phyloP scores from a whole-genome alignment of 2,329 filamentous ascomycete genomes.

The Blastomyces emzantsi region DNA sequence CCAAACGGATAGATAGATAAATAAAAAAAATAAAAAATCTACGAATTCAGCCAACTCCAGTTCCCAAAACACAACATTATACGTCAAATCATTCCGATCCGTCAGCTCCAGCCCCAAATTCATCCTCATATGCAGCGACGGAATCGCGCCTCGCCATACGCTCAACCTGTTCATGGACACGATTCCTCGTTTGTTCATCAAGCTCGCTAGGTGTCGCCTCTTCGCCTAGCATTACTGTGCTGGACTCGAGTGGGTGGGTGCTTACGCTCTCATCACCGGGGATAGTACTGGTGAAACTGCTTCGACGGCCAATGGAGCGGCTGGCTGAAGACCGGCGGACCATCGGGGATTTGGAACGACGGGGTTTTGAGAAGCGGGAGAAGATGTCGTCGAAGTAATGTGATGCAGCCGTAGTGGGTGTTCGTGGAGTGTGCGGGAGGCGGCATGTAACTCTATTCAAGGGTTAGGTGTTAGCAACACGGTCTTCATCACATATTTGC shows the following conservation, averaged over 20 bases:
- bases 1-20: too few species aligned
- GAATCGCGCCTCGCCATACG: constrained; percentile 55
- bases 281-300: constrained; percentile 55
- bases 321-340: constrained; percentile 72
- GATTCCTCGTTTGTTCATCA: constrained; percentile 65
- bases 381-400: constrained; percentile 96
- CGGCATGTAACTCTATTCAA: constrained; percentile 66
- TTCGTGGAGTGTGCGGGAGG: constrained; percentile 85
- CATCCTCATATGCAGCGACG: constrained; percentile 47
- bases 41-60: not conserved
- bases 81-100: constrained; percentile 13
- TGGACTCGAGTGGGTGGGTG: not conserved
- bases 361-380: constrained; percentile 44
- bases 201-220: constrained; percentile 39
- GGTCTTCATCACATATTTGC: not conserved
- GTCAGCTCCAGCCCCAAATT: constrained; percentile 53
- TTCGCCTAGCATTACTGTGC: not conserved
- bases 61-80: not conserved
- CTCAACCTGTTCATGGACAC: constrained; percentile 72
- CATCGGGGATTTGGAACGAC: constrained; percentile 39
- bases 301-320: constrained; percentile 73
- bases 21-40: not conserved
- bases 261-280: not conserved
- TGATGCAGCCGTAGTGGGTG: constrained; percentile 69
- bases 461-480: constrained; percentile 33